Base-by-base conservation (phyloP, 805 yeast species). In the Lachancea lanzarotensis region DNA sequence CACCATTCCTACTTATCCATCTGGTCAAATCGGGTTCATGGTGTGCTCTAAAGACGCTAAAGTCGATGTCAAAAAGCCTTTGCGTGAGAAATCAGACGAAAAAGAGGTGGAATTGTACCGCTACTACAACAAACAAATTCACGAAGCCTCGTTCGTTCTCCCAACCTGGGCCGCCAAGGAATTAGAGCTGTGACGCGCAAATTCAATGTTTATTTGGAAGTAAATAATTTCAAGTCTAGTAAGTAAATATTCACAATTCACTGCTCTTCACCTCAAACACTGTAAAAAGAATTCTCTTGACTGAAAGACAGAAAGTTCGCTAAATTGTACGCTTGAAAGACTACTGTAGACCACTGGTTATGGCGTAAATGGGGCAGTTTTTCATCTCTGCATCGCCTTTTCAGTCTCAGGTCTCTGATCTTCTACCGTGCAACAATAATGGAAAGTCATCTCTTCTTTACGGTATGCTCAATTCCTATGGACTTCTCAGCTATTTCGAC, bases 11-110 rank as follows among this genome's bases (percentile, higher is more conserved):
- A 90, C 98, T 47, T 91, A 91, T 63, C 96, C 98, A 52, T 82
- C 96, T 16, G 98, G 98, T 52, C 95, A 89, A 66, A 84, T 91
- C 60, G 98, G 98, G n/a, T 87, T 93, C 71, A 87, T 91, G 96
- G 90, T 91, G 49, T 90, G 97, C 67, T 76, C 83, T 51, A 91
- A 89, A 72, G 84, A 85, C 61, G 63, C 76, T 13, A 55, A 66
- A 20, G 80, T 82, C 40, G 72, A 82, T 51, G 84, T 91, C 47
- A 73, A 69, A 57, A 72, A 67, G 52, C 96, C 98, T 40, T 53
- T 77, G 50, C 79, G 96, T 66, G 70, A 73, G 27, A 68, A 84
- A 65, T 64, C 78, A 43, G 76, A 71, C 37, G 82, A 75, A 47
- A 76, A 78, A 51, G 95, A 85, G 62, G 67, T 62, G 20, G 70